These are phyloP conservation scores for Aquilaria sinensis DNA, from an alignment of 345 rosid species.

Conservation along the genomic window DNA sequence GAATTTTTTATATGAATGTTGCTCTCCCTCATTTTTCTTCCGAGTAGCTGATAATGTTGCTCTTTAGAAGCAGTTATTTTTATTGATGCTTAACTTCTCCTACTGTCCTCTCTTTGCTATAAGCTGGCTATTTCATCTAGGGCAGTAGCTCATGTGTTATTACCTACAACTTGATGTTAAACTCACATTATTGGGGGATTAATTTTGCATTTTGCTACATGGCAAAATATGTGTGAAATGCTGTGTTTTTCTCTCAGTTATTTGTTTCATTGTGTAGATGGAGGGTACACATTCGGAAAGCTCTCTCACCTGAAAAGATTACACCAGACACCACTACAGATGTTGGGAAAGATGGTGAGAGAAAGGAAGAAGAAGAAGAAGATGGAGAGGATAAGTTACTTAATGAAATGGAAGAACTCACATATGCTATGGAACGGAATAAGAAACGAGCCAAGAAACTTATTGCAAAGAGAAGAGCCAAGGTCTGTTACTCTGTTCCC, in stretches of 20 bases:
- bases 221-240: not conserved
- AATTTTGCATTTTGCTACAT: not conserved
- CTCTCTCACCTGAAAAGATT: constrained; percentile 64
- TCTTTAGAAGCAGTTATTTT: no score
- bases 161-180: no score
- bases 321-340: constrained; percentile 26
- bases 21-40: no score
- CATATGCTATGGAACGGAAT: constrained; percentile 61
- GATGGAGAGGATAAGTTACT: constrained; percentile 82
- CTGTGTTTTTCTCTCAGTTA: not conserved
- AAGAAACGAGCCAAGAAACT: constrained; percentile 77
- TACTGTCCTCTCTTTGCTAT: no score
- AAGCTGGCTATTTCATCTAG: no score
- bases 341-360: constrained; percentile 32
- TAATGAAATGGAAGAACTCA: constrained; percentile 91
- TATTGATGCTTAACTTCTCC: no score
- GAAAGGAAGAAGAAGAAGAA: constrained; percentile 7
- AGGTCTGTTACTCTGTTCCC: constrained; percentile 37
- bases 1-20: no score
- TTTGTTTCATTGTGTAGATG: constrained; percentile 45
- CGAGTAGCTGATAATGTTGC: no score
- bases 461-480: constrained; percentile 66
- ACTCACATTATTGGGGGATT: not conserved
- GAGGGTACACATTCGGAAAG: constrained; percentile 81
- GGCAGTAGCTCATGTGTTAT: no score